phyloP scores from a whole-genome alignment of 495 filamentous ascomycete species.

The Aspergillus taichungensis region DNA sequence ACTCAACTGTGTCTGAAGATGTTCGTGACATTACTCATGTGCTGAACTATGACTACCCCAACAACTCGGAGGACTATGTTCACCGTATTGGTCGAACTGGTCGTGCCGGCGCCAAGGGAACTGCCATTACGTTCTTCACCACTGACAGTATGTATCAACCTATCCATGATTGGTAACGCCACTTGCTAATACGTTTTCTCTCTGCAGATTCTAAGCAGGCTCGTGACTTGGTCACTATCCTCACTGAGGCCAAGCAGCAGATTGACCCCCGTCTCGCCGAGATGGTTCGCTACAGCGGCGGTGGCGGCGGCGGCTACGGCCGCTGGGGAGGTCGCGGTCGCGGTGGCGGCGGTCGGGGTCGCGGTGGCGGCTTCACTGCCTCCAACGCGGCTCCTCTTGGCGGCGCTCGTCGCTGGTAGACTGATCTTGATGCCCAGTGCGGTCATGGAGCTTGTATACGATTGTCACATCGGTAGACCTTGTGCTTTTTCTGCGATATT shows the following conservation, averaged over 20 bases:
- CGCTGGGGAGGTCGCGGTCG: conserved; percentile 55
- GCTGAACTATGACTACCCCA: conserved; percentile 99
- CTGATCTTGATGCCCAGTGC: conserved; percentile 12
- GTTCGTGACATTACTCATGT: conserved; percentile 99
- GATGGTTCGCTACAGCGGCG: conserved; percentile 89
- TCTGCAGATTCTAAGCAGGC: conserved; percentile 84
- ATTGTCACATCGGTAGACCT: conserved; percentile 29
- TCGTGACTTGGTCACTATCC: conserved; percentile 86
- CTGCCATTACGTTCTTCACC: conserved; percentile 91
- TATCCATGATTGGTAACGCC: neutral
- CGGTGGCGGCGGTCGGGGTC: conserved; percentile 50
- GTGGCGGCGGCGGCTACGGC: conserved; percentile 67
- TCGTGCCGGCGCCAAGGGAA: conserved; percentile 80
- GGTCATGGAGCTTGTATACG: conserved; percentile 24
- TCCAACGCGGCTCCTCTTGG: conserved; percentile 58
- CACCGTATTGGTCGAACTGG: conserved; percentile 94
- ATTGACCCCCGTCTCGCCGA: conserved; percentile 92
- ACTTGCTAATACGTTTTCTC: conserved; percentile 20
- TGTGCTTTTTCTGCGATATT: conserved; percentile 16
- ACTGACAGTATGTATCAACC: conserved; percentile 76
- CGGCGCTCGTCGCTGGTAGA: conserved; percentile 53
- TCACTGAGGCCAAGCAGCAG: conserved; percentile 96
- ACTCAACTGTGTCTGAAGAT: conserved; percentile 72
- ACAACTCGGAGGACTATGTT: conserved; percentile 99
- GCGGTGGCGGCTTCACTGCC: conserved; percentile 46